Percentiles rank a stretch among this genome's conserved stretches.
Evolutionary conservation across 2,329 filamentous ascomycete genomes (phyloP).

Genomic region (Xylaria sp.): DNA sequence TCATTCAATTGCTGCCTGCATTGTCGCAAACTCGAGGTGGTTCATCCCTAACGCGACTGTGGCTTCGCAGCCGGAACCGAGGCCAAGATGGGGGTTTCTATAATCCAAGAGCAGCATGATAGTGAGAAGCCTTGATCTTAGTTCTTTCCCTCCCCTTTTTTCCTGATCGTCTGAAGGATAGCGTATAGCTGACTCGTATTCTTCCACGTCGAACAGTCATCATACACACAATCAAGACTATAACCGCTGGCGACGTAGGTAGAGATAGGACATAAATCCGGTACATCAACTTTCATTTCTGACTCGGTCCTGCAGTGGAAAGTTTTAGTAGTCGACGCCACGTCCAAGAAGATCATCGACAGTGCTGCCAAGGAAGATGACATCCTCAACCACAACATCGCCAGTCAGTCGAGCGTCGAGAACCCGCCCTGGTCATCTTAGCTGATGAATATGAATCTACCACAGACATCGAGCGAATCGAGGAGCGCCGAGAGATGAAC

Average conservation of each 20-base stretch:
- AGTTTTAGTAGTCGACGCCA: slow-evolving; percentile 88
- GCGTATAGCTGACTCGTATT: slow-evolving; percentile 24
- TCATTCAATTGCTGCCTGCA: slow-evolving; percentile 14
- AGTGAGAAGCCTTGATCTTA: slow-evolving; percentile 59
- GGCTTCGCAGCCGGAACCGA: slow-evolving; percentile 34
- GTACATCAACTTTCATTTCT: slow-evolving; percentile 5
- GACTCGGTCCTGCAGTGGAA: slow-evolving; percentile 78
- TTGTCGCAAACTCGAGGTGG: slow-evolving; percentile 22
- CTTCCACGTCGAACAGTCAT: slow-evolving; percentile 64
- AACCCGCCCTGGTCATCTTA: slow-evolving; percentile 38
- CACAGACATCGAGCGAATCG: slow-evolving; percentile 92
- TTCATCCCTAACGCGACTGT: slow-evolving; percentile 30
- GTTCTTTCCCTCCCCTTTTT: slow-evolving; percentile 2
- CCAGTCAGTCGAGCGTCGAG: slow-evolving; percentile 69
- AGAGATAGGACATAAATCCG: not conserved
- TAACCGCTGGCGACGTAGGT: slow-evolving; percentile 83
- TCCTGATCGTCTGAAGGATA: not conserved
- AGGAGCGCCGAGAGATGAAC: slow-evolving; percentile 83
- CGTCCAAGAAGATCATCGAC: slow-evolving; percentile 85
- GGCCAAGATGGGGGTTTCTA: slow-evolving; percentile 81
- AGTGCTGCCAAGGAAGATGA: slow-evolving; percentile 95
- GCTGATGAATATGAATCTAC: slow-evolving; percentile 40
- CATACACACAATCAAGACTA: slow-evolving; percentile 76
- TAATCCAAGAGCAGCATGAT: slow-evolving; percentile 85
- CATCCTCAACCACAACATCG: slow-evolving; percentile 95